Evolutionary conservation across 352 stramenopile species (phyloP).

Genomic region (Pythium oligandrum): DNA sequence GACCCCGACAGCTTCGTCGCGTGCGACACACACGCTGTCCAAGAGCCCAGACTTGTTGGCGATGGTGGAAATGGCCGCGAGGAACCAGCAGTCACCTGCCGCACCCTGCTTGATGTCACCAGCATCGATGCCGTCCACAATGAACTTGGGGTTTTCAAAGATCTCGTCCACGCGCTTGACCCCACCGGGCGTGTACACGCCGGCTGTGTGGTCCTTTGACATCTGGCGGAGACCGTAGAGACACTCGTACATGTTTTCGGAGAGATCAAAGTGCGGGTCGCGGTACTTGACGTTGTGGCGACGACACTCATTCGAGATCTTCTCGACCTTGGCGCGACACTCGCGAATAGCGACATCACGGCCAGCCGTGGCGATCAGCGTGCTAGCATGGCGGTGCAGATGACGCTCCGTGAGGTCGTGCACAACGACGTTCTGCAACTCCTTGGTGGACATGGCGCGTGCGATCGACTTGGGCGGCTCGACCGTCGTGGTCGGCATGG

Average conservation of each 20-base stretch:
- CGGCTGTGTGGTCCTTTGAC: no score
- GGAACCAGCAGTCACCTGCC: slow-evolving; percentile 79
- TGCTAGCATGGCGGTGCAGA: no score
- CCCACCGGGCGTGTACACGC: slow-evolving; percentile 4
- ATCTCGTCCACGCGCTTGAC: slow-evolving; percentile 31
- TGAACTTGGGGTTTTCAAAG: slow-evolving; percentile 35
- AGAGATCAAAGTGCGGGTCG: slow-evolving; percentile 25
- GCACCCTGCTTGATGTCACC: slow-evolving; percentile 68
- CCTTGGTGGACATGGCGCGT: no score
- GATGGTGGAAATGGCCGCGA: slow-evolving; percentile 65
- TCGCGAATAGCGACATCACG: no score
- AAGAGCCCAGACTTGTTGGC: slow-evolving; percentile 62
- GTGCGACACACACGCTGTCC: slow-evolving; percentile 50
- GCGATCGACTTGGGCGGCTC: no score
- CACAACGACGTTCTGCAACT: no score
- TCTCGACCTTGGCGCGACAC: neutral
- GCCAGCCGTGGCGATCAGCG: no score
- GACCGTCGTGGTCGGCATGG: no score
- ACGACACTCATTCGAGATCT: slow-evolving; percentile 27
- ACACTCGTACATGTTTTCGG: slow-evolving; percentile 11
- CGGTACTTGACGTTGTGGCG: slow-evolving; percentile 28
- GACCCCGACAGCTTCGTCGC: slow-evolving; percentile 41
- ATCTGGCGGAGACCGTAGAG: slow-evolving; percentile 10
- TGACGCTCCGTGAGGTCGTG: no score
- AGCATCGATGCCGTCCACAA: slow-evolving; percentile 50